These are phyloP conservation scores for Talaromyces proteolyticus DNA, from an alignment of 495 filamentous ascomycete genomes.

Conservation along the genomic window DNA sequence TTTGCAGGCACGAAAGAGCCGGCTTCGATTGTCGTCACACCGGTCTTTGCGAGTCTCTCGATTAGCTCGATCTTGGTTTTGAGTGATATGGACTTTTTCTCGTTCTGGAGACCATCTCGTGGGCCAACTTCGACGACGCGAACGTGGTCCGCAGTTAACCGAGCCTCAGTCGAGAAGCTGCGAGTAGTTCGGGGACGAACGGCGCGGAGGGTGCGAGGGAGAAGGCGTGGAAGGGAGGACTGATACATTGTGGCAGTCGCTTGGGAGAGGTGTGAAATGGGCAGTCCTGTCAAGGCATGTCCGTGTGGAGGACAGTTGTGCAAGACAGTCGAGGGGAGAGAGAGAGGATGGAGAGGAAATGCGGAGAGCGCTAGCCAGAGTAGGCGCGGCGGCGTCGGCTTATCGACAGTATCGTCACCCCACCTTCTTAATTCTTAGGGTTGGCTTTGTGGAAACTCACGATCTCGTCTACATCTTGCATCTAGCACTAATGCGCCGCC, in stretches of 20 bases:
- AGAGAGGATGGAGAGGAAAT: not conserved
- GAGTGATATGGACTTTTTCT: constrained; percentile 75
- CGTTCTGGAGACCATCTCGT: constrained; percentile 93
- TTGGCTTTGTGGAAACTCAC: too few relatives aligned
- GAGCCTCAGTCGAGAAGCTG: constrained; percentile 37
- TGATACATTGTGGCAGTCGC: constrained; percentile 1
- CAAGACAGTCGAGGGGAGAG: not conserved
- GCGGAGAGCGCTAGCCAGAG: not conserved
- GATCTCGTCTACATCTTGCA: too few relatives aligned
- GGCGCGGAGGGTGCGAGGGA: constrained; percentile 10
- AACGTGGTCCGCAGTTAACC: constrained; percentile 47
- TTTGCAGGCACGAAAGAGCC: constrained; percentile 93
- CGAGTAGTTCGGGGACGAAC: constrained; percentile 23
- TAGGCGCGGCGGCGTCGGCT: not conserved
- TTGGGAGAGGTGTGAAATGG: not conserved
- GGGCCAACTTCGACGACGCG: constrained; percentile 89
- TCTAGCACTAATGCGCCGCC: too few relatives aligned
- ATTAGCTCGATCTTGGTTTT: constrained; percentile 85
- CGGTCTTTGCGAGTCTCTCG: constrained; percentile 72
- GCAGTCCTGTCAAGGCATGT: not conserved
- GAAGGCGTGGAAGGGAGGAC: not conserved
- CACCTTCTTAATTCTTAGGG: too few relatives aligned
- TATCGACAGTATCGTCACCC: not conserved
- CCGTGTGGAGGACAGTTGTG: too few relatives aligned
- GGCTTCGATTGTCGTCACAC: constrained; percentile 83